These are phyloP conservation scores for Aureobasidium sp. DNA, from an alignment of 2,329 filamentous ascomycete species.

Conservation along the genomic window DNA sequence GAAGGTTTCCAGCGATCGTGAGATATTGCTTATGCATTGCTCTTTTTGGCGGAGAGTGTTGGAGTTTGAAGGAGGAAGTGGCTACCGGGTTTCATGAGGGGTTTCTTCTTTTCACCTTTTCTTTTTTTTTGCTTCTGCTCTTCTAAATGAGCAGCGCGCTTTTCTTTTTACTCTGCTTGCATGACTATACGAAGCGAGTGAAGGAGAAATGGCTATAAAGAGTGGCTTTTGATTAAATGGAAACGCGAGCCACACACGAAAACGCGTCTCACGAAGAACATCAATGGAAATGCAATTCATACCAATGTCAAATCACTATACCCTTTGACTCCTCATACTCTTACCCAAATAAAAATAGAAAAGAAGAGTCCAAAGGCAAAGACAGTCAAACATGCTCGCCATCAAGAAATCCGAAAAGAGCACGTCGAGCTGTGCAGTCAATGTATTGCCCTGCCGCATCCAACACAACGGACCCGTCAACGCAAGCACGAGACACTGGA, in stretches of 20 bases:
- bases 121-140: neutral
- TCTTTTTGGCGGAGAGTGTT: neutral
- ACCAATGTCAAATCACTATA: neutral
- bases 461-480: constrained; percentile 69
- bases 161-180: neutral
- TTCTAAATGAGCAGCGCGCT: neutral
- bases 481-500: constrained; percentile 62
- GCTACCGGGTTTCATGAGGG: neutral
- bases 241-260: constrained; percentile 2
- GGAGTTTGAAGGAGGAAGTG: neutral
- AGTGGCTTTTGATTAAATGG: neutral
- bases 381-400: constrained; percentile 33
- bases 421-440: constrained; percentile 43
- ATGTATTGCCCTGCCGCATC: constrained; percentile 75
- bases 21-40: neutral
- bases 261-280: neutral
- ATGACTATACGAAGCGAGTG: neutral
- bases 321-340: neutral
- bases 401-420: constrained; percentile 29
- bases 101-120: neutral
- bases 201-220: neutral
- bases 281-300: neutral
- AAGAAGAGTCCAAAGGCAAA: neutral
- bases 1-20: neutral
- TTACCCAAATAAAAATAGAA: neutral